Evolutionary conservation across 1,139 yeast species (phyloP).

Genomic region (Trichomonascaceae sp.): DNA sequence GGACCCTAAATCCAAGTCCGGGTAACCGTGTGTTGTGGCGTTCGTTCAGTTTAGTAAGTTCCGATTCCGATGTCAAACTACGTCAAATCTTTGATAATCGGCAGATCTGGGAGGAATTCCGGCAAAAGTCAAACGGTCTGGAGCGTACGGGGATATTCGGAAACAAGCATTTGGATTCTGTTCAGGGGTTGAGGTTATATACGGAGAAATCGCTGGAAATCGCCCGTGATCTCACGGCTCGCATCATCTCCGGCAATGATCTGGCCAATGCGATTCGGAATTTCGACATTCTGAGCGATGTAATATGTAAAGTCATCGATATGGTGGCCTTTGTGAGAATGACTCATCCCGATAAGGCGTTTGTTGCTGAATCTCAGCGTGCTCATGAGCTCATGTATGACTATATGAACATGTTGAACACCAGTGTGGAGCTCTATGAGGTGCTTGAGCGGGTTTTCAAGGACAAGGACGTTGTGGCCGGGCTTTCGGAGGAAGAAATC

Average conservation of each 20-base stretch:
- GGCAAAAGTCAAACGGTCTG: constrained; percentile 5
- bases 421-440: constrained; percentile 66
- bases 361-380: constrained; percentile 76
- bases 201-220: constrained; percentile 54
- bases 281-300: constrained; percentile 80
- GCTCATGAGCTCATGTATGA: constrained; percentile 89
- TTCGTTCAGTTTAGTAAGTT: neutral
- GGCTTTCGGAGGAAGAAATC: constrained; percentile 62
- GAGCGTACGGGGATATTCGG: constrained; percentile 55
- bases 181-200: constrained; percentile 65
- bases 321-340: constrained; percentile 89
- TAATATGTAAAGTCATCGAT: constrained; percentile 87
- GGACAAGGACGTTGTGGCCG: constrained; percentile 35
- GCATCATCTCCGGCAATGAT: constrained; percentile 46
- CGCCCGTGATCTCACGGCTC: constrained; percentile 57
- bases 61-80: constrained; percentile 11
- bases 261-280: constrained; percentile 51
- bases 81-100: constrained; percentile 20
- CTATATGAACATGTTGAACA: constrained; percentile 87
- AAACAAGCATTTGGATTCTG: constrained; percentile 61
- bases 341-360: constrained; percentile 69
- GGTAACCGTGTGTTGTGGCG: neutral
- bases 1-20: neutral
- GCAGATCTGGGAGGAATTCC: constrained; percentile 17
- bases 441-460: constrained; percentile 52